Percentiles rank a stretch among this genome's conserved stretches.
phyloP scores from a whole-genome alignment of 805 yeast species.

The Spathaspora girioi region DNA sequence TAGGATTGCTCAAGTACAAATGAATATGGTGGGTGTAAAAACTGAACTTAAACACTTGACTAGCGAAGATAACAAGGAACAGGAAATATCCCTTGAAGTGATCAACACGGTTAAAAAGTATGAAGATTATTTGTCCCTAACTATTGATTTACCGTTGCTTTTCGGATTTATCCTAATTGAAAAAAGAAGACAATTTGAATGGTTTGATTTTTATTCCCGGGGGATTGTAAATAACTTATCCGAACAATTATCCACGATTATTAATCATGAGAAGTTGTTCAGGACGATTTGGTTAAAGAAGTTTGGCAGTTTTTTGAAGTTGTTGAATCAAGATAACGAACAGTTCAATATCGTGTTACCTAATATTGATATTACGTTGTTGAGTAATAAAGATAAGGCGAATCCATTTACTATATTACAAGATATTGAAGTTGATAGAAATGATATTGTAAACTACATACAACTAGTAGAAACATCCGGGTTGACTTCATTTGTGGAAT shows the following conservation, averaged over 20 bases:
- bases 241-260: constrained; percentile 55
- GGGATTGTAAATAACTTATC: constrained; percentile 42
- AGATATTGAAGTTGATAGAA: constrained; percentile 29
- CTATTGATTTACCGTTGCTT: constrained; percentile 65
- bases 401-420: constrained; percentile 30
- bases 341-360: constrained; percentile 17
- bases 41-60: constrained; percentile 24
- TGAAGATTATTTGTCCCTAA: constrained; percentile 39
- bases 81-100: constrained; percentile 15
- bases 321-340: constrained; percentile 13
- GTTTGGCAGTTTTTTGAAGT: constrained; percentile 44
- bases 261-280: constrained; percentile 52
- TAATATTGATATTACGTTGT: constrained; percentile 35
- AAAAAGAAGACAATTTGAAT: constrained; percentile 52
- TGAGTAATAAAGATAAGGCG: constrained; percentile 13
- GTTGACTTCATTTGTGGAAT: constrained; percentile 27
- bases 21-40: constrained; percentile 32
- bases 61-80: neutral
- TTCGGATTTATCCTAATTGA: constrained; percentile 71
- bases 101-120: constrained; percentile 23
- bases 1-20: constrained; percentile 33
- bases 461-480: constrained; percentile 20
- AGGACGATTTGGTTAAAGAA: constrained; percentile 63
- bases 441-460: constrained; percentile 29
- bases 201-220: constrained; percentile 45